These are phyloP conservation scores for Globisporangium viniferum DNA, from an alignment of 352 stramenopile genomes.

Conservation along the genomic window DNA sequence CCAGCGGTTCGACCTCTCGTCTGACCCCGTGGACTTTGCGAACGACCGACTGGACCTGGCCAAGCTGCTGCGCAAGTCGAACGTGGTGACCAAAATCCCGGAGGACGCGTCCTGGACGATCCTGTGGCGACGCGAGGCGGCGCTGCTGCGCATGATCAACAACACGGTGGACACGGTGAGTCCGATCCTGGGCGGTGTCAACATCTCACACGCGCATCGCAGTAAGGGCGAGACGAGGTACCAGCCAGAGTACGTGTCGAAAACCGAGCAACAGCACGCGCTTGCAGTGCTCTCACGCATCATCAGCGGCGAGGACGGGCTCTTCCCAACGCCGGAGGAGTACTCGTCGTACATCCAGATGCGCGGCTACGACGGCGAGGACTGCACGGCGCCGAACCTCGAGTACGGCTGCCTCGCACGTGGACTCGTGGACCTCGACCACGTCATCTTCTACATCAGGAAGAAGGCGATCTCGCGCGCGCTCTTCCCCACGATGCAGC, in stretches of 20 bases:
- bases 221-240: constrained; percentile 31
- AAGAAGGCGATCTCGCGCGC: constrained; percentile 31
- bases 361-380: constrained; percentile 31
- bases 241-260: constrained; percentile 28
- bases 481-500: constrained; percentile 45
- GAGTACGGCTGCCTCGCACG: constrained; percentile 59
- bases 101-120: constrained; percentile 53
- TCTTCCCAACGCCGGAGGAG: constrained; percentile 49
- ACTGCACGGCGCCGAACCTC: constrained; percentile 43
- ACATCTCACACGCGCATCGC: constrained; percentile 58
- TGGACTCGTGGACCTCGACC: constrained; percentile 48
- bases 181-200: constrained; percentile 55
- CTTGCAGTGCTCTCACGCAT: constrained; percentile 40
- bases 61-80: constrained; percentile 33
- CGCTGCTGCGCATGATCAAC: constrained; percentile 42
- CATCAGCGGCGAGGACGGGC: constrained; percentile 35
- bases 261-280: constrained; percentile 32
- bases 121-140: constrained; percentile 48
- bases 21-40: constrained; percentile 52
- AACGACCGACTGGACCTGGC: constrained; percentile 53
- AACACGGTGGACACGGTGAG: constrained; percentile 28
- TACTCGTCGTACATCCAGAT: constrained; percentile 54
- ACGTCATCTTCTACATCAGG: constrained; percentile 31
- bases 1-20: constrained; percentile 57
- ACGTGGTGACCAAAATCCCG: constrained; percentile 32